Evolutionary conservation across 1,284 basidiomycete genomes (phyloP), one percentile per base, ranked within the genome.

Genomic region (Ceratorhiza oryzae-sativae): DNA sequence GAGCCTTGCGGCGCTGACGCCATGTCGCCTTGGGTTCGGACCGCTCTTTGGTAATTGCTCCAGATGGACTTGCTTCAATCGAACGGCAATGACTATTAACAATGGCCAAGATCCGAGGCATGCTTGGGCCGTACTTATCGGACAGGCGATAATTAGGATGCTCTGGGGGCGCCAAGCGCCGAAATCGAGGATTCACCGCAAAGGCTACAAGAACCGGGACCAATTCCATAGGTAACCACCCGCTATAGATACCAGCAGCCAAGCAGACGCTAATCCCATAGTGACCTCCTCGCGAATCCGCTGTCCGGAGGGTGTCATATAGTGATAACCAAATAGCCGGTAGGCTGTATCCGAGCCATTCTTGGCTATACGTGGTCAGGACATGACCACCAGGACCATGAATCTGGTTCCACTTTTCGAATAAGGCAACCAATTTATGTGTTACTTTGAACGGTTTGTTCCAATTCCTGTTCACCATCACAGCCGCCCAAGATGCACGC

Each of bases 141-240:
- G 48, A 10, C 13, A 73, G 45, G 3, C 23, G 27, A 32, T 62
- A 73, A 9, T 13, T n/a, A 27, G n/a, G 9, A 48, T 60, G 59
- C 15, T 8, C 12, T 10, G 72, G 72, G 1, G 72, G 72, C 2
- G 20, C 30, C 23, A 73, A 25, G 5, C 18, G 3, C 9, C 18
- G 42, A 23, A 73, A 71, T 20, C 9, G 12, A 2, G 70, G 46
- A 36, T 53, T 55, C 1, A n/a, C 51, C 15, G 72, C 65, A 42
- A 73, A 62, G 3, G 72, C 70, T 9, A 71, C 18, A 8, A 73
- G 25, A 32, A 36, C 30, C 15, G 71, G 70, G 20, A 73, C 30
- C 5, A 72, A 23, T 8, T 55, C 30, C 27, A 8, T 10, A 15
- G 39, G 41, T 32, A 58, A 23, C 15, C 25, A 42, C 1, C 27